Evolutionary conservation across 1,284 basidiomycete species (phyloP).

Genomic region (Volvariella surrecta): DNA sequence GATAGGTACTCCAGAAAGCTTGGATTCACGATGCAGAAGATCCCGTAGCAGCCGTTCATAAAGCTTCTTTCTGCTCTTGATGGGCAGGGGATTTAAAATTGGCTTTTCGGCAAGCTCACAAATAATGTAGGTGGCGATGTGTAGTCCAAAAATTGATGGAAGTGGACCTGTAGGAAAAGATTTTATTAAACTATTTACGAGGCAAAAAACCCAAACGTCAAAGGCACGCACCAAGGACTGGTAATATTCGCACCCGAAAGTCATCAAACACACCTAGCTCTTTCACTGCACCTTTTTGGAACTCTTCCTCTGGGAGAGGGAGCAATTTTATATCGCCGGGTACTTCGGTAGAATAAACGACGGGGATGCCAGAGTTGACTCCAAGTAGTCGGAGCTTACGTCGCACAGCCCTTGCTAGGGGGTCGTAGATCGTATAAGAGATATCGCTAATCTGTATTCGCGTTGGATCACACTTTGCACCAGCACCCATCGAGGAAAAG

Average conservation of each 20-base stretch:
- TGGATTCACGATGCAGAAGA: conserved; percentile 64
- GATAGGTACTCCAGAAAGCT: conserved; percentile 44
- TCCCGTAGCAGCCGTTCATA: conserved; percentile 79
- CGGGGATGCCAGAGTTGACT: conserved; percentile 72
- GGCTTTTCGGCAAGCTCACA: conserved; percentile 81
- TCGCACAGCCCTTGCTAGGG: conserved; percentile 87
- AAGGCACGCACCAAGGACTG: conserved; percentile 61
- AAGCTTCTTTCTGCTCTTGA: conserved; percentile 78
- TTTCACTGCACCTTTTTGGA: conserved; percentile 82
- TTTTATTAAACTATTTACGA: not conserved
- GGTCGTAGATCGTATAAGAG: conserved; percentile 90
- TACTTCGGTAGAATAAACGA: conserved; percentile 96
- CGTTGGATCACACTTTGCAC: conserved; percentile 95
- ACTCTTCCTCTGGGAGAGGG: conserved; percentile 89
- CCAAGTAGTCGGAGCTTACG: conserved; percentile 68
- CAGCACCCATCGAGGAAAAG: conserved; percentile 96
- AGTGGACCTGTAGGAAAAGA: conserved; percentile 52
- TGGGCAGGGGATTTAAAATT: conserved; percentile 71
- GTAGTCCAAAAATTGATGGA: conserved; percentile 83
- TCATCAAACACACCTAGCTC: conserved; percentile 92
- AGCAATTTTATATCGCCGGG: conserved; percentile 84
- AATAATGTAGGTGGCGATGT: conserved; percentile 81
- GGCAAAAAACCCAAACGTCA: not conserved
- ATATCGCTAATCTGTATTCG: conserved; percentile 95
- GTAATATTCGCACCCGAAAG: conserved; percentile 87